A percentile compares a stretch with the other conserved stretches of the same genome.
These are phyloP conservation scores for Phaeosphaeria sp. DNA, from an alignment of 2,329 filamentous ascomycete genomes.

Conservation along the genomic window DNA sequence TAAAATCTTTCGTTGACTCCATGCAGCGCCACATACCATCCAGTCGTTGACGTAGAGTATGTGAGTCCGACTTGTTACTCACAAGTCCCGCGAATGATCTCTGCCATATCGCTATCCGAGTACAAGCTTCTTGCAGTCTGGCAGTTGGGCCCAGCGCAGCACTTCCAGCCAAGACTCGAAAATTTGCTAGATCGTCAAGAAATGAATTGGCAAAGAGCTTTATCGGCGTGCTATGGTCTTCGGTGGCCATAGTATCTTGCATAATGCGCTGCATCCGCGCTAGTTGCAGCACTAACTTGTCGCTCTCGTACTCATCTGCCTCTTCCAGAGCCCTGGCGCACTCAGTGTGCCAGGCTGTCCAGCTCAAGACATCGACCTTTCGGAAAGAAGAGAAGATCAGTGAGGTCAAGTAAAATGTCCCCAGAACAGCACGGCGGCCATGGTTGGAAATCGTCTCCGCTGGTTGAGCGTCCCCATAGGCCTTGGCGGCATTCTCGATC, in stretches of 20 bases:
- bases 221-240: neutral
- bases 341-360: constrained; percentile 7
- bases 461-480: constrained; percentile 8
- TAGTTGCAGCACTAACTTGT: neutral
- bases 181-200: neutral
- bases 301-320: constrained; percentile 1
- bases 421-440: constrained; percentile 11
- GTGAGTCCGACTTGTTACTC: neutral
- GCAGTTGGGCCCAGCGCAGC: neutral
- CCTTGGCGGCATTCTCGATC: constrained; percentile 6
- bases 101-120: constrained; percentile 6
- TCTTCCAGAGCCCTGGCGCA: neutral
- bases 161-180: neutral
- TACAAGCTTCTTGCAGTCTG: constrained; percentile 3
- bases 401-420: constrained; percentile 11
- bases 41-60: neutral
- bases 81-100: constrained; percentile 1
- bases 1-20: constrained; percentile 1
- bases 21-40: constrained; percentile 6
- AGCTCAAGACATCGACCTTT: constrained; percentile 4
- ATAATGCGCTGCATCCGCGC: constrained; percentile 2
- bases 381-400: constrained; percentile 6
- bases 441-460: constrained; percentile 7
- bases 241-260: constrained; percentile 1
- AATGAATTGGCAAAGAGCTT: neutral